Conservation (phyloP, 495 filamentous ascomycete species). For the Tricharina praecox region DNA sequence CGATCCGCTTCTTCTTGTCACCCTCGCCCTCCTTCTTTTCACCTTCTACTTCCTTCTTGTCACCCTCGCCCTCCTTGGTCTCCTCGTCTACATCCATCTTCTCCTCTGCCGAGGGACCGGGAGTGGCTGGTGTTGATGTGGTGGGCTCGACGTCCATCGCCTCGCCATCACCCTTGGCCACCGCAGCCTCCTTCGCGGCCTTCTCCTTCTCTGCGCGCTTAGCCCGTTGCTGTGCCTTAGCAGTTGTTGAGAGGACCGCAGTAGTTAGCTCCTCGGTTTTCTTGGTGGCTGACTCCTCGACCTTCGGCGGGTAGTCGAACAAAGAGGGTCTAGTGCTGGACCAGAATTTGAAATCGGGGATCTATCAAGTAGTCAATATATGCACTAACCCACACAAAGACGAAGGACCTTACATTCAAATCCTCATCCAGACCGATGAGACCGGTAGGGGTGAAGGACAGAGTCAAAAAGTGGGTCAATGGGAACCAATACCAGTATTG, state of each 20-base stretch:
- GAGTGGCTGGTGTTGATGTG: slow-evolving; percentile 58
- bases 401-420: slow-evolving; percentile 34
- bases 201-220: slow-evolving; percentile 48
- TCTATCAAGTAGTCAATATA: slow-evolving; percentile 30
- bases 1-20: slow-evolving; percentile 66
- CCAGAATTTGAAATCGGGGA: slow-evolving; percentile 92
- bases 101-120: slow-evolving; percentile 36
- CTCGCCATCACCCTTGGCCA: slow-evolving; percentile 42
- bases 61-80: slow-evolving; percentile 44
- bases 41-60: slow-evolving; percentile 36
- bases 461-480: slow-evolving; percentile 86
- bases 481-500: slow-evolving; percentile 99
- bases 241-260: slow-evolving; percentile 88
- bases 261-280: slow-evolving; percentile 88
- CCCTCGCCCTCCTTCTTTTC: slow-evolving; percentile 44
- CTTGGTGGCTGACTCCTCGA: slow-evolving; percentile 85
- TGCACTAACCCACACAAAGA: neutral
- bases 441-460: slow-evolving; percentile 83
- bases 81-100: slow-evolving; percentile 87
- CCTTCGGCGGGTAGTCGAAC: slow-evolving; percentile 94
- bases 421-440: slow-evolving; percentile 89
- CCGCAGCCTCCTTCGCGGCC: slow-evolving; percentile 42
- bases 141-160: slow-evolving; percentile 76
- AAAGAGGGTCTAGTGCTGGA: slow-evolving; percentile 84
- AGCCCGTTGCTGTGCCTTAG: slow-evolving; percentile 86